phyloP scores from a whole-genome alignment of 768 basidiomycete species.

The Boletus rubroflammeus region DNA sequence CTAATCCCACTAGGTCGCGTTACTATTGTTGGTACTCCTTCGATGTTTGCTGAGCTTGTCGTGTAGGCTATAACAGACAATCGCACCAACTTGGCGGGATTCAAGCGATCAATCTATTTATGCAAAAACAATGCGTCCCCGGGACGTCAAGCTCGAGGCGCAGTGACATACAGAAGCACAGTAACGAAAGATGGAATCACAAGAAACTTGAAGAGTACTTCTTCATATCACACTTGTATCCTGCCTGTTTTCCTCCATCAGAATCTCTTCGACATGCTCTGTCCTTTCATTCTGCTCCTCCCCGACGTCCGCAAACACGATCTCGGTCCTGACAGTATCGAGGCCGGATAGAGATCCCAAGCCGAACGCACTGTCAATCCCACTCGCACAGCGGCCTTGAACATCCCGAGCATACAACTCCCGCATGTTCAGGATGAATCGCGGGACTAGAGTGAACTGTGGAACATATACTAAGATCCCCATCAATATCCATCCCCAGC shows the following conservation, averaged over 20 bases:
- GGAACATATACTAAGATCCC: background rate
- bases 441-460: background rate
- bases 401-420: background rate
- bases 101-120: no score
- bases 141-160: no score
- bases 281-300: background rate
- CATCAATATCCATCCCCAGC: background rate
- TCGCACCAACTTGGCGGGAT: no score
- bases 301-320: background rate
- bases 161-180: background rate
- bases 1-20: no score
- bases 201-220: background rate
- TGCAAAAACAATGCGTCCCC: no score
- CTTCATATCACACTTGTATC: background rate
- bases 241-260: background rate
- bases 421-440: constrained; percentile 9
- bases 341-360: background rate
- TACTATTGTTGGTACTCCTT: no score
- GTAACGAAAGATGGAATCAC: background rate
- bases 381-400: background rate
- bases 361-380: constrained; percentile 8
- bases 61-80: no score
- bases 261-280: background rate
- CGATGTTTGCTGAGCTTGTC: no score
- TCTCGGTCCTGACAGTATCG: background rate